Conservation (phyloP, 306 rosid genomes). For the Alnus rubra region DNA sequence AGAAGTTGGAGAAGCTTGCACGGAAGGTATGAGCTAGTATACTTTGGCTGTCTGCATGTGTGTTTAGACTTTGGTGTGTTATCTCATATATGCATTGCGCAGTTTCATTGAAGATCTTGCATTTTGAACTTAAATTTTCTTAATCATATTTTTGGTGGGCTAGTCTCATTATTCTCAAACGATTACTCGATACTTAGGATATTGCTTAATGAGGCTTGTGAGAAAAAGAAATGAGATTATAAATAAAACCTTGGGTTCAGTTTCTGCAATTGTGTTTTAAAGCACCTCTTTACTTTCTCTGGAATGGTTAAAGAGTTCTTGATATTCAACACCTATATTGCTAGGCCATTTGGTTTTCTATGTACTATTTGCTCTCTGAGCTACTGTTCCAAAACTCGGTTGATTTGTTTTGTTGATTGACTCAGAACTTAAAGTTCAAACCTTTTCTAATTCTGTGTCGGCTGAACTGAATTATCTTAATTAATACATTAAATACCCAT, state of each 20-base stretch:
- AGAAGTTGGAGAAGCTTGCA: constrained; percentile 90
- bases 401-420: not conserved
- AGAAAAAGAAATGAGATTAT: not conserved
- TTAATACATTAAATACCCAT: not conserved
- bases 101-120: not conserved
- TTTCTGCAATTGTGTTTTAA: not conserved
- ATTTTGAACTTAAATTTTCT: not conserved
- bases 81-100: not conserved
- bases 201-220: not conserved
- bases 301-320: not conserved
- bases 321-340: not conserved
- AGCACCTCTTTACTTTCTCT: not conserved
- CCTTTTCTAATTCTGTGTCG: not conserved
- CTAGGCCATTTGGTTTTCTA: not conserved
- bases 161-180: not conserved
- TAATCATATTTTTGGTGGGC: not conserved
- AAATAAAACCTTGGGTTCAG: not conserved
- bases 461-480: too few relatives aligned
- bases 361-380: not conserved
- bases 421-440: not conserved
- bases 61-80: constrained; percentile 11
- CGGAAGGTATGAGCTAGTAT: constrained; percentile 53
- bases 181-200: not conserved
- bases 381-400: not conserved
- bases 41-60: constrained; percentile 11